These are phyloP conservation scores for Agaricus sinodeliciosus DNA, from an alignment of 768 basidiomycete species.

Conservation along the genomic window DNA sequence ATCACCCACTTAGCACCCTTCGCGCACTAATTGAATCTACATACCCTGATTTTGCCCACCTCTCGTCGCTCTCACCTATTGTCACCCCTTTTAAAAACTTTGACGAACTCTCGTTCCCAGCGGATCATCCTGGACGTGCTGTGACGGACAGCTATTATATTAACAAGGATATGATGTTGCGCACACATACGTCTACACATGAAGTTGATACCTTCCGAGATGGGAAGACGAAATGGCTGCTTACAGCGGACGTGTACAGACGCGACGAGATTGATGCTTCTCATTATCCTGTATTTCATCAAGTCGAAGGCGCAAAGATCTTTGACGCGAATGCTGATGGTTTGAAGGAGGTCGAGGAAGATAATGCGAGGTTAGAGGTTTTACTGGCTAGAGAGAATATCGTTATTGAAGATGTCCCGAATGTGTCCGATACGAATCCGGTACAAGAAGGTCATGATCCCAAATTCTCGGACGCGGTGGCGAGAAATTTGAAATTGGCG, in stretches of 20 bases:
- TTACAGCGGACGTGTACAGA: constrained; percentile 95
- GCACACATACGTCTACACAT: constrained; percentile 98
- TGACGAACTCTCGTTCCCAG: constrained; percentile 91
- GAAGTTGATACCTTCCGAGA: constrained; percentile 85
- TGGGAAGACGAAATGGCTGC: constrained; percentile 78
- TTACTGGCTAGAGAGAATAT: constrained; percentile 70
- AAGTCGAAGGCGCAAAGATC: constrained; percentile 91
- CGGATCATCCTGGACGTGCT: constrained; percentile 89
- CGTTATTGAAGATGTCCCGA: constrained; percentile 79
- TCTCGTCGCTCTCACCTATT: constrained; percentile 78
- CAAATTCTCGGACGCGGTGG: constrained; percentile 61
- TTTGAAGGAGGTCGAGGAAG: constrained; percentile 57
- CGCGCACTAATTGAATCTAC: constrained; percentile 80
- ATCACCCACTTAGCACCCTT: constrained; percentile 85
- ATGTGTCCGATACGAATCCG: constrained; percentile 70
- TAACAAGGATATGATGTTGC: constrained; percentile 84
- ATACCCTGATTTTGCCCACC: constrained; percentile 65
- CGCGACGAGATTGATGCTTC: constrained; percentile 96
- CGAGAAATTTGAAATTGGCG: constrained; percentile 83
- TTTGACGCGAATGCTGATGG: constrained; percentile 55
- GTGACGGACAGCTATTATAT: constrained; percentile 94
- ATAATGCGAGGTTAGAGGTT: constrained; percentile 58
- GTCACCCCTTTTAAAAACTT: constrained; percentile 92
- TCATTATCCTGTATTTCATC: constrained; percentile 98
- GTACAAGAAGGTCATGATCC: constrained; percentile 76